Evolutionary conservation across 169 alveolate species (phyloP).

Genomic region (Plasmodium adleri): DNA sequence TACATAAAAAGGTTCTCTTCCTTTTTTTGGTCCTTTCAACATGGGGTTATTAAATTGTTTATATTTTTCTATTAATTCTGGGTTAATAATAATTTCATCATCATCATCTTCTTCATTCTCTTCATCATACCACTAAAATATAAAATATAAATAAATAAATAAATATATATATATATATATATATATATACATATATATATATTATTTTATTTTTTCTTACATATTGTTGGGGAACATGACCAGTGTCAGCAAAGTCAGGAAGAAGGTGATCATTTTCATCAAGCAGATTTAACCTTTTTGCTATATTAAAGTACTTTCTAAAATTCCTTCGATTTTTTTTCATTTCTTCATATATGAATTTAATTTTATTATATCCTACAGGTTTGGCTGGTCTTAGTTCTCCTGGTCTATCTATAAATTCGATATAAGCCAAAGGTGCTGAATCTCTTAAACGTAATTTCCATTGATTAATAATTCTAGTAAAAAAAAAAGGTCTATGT

Average conservation of each 20-base stretch:
- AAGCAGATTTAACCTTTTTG: constrained; percentile 79
- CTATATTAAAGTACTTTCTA: constrained; percentile 83
- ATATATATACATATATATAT: not conserved
- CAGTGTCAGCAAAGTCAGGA: constrained; percentile 16
- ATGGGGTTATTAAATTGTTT: constrained; percentile 54
- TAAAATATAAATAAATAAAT: not conserved
- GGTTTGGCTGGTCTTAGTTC: constrained; percentile 92
- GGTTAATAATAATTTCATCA: constrained; percentile 46
- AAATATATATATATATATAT: not conserved
- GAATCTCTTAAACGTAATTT: constrained; percentile 87
- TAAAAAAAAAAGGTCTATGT: constrained; percentile 86
- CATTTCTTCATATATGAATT: constrained; percentile 80
- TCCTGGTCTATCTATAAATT: constrained; percentile 89
- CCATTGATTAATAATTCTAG: constrained; percentile 90
- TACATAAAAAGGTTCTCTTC: constrained; percentile 75
- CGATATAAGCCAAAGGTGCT: constrained; percentile 91
- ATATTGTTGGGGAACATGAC: constrained; percentile 1
- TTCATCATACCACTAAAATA: constrained; percentile 43
- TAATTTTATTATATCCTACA: constrained; percentile 84
- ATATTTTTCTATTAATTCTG: constrained; percentile 40
- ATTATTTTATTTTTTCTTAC: constrained; percentile 11
- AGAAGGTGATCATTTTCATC: constrained; percentile 82
- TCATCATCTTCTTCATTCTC: constrained; percentile 73
- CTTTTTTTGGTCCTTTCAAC: constrained; percentile 55
- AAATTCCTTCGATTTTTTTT: constrained; percentile 80